Evolutionary conservation across 179 eudicot species (phyloP).

Genomic region (Spergularia azorica): DNA sequence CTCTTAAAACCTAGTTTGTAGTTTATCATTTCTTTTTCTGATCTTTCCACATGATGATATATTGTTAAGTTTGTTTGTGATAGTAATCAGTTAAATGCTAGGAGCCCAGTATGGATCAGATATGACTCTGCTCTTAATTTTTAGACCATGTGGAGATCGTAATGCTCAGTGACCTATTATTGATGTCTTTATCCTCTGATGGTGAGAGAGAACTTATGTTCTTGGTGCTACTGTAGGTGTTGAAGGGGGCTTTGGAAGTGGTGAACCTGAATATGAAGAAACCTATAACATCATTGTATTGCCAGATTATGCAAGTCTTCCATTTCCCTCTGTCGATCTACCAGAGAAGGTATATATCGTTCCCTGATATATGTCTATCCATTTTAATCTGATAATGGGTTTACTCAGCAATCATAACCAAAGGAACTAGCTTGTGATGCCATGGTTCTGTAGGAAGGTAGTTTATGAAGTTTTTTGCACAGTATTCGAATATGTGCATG

Average conservation of each 20-base stretch:
- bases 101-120: no score
- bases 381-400: background rate
- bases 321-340: conserved; percentile 90
- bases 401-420: background rate
- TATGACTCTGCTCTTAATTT: no score
- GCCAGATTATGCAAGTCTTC: conserved; percentile 70
- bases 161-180: background rate
- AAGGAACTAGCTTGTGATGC: background rate
- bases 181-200: background rate
- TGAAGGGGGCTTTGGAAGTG: conserved; percentile 90
- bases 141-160: no score
- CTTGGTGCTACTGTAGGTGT: conserved; percentile 50
- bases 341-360: conserved; percentile 75
- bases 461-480: background rate
- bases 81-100: no score
- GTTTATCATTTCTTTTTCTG: no score
- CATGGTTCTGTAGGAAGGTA: background rate
- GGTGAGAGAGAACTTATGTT: conserved; percentile 11
- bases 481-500: background rate
- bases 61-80: no score
- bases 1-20: no score
- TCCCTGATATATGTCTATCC: background rate
- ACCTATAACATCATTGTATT: conserved; percentile 59
- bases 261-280: conserved; percentile 82
- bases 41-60: no score